Base-by-base conservation (phyloP, 345 rosid genomes). In the Euphorbia peplus region DNA sequence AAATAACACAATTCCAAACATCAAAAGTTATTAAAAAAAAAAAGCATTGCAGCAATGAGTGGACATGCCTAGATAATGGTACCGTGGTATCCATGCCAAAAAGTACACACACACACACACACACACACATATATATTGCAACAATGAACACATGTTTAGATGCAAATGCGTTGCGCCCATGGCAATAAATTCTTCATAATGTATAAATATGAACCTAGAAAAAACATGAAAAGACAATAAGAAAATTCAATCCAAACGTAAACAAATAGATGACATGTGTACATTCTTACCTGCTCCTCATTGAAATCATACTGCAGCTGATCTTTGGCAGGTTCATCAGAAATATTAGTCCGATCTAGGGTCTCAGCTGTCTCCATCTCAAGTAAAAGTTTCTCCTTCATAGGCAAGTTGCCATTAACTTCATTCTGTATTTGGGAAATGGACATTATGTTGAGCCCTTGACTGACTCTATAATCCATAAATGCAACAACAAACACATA, bases 401-500 rank as follows among this genome's bases (percentile, higher is more conserved):
- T 62, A 63, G 76, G 70, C 69, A 87, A 76, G 70, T 48, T 81
- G 69, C 83, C 86, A 75, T 80, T 76, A 76, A 74, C 84, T 78
- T 86, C 87, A 71, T 66, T 80, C 99, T 95, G 84, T 55, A 74
- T 73, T 66, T 66, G 69, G 73, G 77, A 73, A 68, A 67, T 68
- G 71, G 63, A 76, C 73, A 83, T 90, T 80, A 88, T 71, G 78
- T 66, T 86, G 84, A 86, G 82, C 79, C 74, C 64, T 68, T 10
- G 70, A 75, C 79, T 75, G 69, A 70, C 69, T 78, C 53, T 42
- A 47, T 68, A 83, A 82, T 73, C 71, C 64, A 78, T 76, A 59
- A 84, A 78, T 54, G 79, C 81, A 77, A 84, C 81, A 77, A 84
- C 80, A 90, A 92, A 91, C 96, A 95, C 98, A 90, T 95, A 95